Conservation (phyloP, 2,329 filamentous ascomycete genomes). For the Grosmannia penicillata region DNA sequence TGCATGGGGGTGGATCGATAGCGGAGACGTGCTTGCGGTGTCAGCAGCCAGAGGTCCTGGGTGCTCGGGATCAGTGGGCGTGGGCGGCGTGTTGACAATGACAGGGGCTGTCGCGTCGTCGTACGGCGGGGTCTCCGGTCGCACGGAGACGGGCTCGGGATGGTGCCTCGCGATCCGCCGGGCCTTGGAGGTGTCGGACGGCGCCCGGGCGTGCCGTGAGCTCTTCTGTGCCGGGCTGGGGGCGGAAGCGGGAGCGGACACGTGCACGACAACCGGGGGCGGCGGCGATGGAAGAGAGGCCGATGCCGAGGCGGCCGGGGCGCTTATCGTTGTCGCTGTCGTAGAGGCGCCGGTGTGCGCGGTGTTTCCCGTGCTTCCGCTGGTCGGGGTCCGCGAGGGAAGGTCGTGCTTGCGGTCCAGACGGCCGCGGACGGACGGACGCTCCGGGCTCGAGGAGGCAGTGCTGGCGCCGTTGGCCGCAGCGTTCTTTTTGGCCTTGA, state of each 20-base stretch:
- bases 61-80: conserved; percentile 33
- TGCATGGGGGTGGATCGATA: conserved; percentile 28
- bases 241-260: too few relatives aligned
- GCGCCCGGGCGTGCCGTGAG: conserved; percentile 13
- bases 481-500: conserved; percentile 39
- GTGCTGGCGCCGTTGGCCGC: conserved; percentile 20
- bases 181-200: conserved; percentile 15
- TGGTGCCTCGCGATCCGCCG: conserved; percentile 18
- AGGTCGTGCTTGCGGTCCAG: conserved; percentile 5
- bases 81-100: conserved; percentile 54
- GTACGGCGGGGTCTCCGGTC: conserved; percentile 33
- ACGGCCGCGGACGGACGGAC: neutral
- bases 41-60: conserved; percentile 7
- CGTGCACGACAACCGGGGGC: too few relatives aligned
- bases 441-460: conserved; percentile 26
- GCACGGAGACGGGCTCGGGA: conserved; percentile 10
- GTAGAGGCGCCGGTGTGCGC: too few relatives aligned
- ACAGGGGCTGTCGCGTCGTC: conserved; percentile 30
- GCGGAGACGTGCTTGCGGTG: neutral
- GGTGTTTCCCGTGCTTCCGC: too few relatives aligned
- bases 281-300: too few relatives aligned
- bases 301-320: too few relatives aligned
- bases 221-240: conserved; percentile 6
- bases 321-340: too few relatives aligned
- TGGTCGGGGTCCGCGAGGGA: neutral